phyloP scores from a whole-genome alignment of 1,284 basidiomycete species.

The Apiotrichum mycotoxinovorans region DNA sequence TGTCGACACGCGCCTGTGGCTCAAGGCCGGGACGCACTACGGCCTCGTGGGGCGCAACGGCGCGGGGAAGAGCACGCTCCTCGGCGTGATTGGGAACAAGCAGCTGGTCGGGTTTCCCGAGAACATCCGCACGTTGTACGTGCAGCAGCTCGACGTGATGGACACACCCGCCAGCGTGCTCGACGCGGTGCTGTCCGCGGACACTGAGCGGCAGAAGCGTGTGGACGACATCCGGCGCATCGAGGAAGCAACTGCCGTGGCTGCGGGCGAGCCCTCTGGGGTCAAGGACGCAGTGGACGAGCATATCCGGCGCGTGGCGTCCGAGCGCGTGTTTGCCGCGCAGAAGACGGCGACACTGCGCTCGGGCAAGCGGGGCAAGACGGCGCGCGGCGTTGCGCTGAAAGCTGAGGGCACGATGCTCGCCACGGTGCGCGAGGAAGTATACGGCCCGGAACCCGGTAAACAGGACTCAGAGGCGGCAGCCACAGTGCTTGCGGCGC shows the following conservation, averaged over 20 bases:
- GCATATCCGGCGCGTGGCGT: constrained; percentile 8
- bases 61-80: constrained; percentile 56
- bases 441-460: not conserved
- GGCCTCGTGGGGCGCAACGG: constrained; percentile 59
- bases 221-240: constrained; percentile 5
- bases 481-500: constrained; percentile 65
- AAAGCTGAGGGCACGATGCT: constrained; percentile 18
- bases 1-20: constrained; percentile 55
- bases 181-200: constrained; percentile 1
- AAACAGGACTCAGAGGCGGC: constrained; percentile 4
- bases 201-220: constrained; percentile 13
- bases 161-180: constrained; percentile 55
- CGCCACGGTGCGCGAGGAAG: constrained; percentile 9
- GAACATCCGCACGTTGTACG: constrained; percentile 81
- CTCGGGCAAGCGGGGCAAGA: constrained; percentile 19
- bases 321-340: constrained; percentile 9
- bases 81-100: constrained; percentile 67
- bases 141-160: constrained; percentile 87
- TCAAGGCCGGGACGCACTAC: constrained; percentile 58
- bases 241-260: constrained; percentile 7
- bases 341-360: constrained; percentile 21
- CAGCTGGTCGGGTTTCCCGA: constrained; percentile 67
- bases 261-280: not conserved
- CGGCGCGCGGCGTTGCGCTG: constrained; percentile 17
- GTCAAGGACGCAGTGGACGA: constrained; percentile 1